These are phyloP conservation scores for Globisporangium cederbergense DNA, from an alignment of 352 stramenopile genomes.

Conservation along the genomic window DNA sequence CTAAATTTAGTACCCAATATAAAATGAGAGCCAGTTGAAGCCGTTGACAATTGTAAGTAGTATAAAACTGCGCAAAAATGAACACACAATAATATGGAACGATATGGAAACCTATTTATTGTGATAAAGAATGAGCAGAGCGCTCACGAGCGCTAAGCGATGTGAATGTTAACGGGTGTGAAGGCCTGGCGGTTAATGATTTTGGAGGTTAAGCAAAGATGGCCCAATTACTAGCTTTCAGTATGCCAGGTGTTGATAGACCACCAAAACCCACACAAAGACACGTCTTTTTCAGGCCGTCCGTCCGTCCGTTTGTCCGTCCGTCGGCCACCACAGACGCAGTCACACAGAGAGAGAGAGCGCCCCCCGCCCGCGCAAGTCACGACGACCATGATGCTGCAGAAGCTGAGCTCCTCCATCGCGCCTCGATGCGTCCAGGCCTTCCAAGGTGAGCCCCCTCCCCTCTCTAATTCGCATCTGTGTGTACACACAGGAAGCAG, in stretches of 20 bases:
- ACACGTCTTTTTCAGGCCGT: background rate
- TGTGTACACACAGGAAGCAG: background rate
- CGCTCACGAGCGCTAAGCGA: no score
- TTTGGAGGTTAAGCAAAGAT: no score
- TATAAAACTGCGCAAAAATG: no score
- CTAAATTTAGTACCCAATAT: no score
- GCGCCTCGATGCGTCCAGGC: conserved; percentile 54
- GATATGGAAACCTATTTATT: no score
- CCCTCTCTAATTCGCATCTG: background rate
- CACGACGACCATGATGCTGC: conserved; percentile 57
- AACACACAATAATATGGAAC: no score
- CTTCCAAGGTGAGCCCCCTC: conserved; percentile 31
- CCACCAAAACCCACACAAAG: conserved; percentile 1
- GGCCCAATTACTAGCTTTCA: no score
- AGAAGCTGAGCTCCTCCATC: conserved; percentile 60
- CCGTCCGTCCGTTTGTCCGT: background rate
- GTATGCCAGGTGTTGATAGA: background rate
- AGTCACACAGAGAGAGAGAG: conserved; percentile 16
- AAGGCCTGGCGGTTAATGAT: no score
- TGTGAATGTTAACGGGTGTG: no score
- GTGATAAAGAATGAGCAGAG: no score
- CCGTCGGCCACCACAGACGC: conserved; percentile 11
- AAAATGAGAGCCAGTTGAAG: no score
- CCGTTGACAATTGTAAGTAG: no score
- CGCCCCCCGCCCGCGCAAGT: background rate